Percentiles rank a stretch among this genome's conserved stretches.
Conservation (phyloP, 2,329 filamentous ascomycete genomes). For the Diplodia sapinea region DNA sequence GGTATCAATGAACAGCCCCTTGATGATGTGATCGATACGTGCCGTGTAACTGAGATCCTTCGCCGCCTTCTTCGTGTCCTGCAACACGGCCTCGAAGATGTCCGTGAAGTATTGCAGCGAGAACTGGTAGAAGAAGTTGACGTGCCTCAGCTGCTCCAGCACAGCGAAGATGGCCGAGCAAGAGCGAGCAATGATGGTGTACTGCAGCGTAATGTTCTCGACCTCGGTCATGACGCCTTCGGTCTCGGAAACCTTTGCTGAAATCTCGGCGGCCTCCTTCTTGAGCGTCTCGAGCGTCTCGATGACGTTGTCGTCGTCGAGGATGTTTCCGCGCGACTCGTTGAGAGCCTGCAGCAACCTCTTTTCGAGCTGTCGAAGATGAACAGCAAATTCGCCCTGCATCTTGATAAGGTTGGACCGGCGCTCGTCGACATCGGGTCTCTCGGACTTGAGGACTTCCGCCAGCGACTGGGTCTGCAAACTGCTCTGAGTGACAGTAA, state of each 20-base stretch:
- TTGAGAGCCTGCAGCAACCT: slow-evolving; percentile 92
- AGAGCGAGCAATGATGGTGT: slow-evolving; percentile 88
- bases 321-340: slow-evolving; percentile 94
- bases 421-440: slow-evolving; percentile 94
- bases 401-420: slow-evolving; percentile 97
- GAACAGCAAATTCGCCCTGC: slow-evolving; percentile 99
- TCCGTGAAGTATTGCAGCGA: slow-evolving; percentile 97
- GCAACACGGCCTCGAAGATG: slow-evolving; percentile 93
- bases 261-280: slow-evolving; percentile 96
- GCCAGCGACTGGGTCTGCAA: slow-evolving; percentile 97
- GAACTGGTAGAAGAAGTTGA: slow-evolving; percentile 99
- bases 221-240: slow-evolving; percentile 98
- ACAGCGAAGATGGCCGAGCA: slow-evolving; percentile 98
- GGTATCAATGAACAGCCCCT: slow-evolving; percentile 86
- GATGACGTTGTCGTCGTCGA: slow-evolving; percentile 98
- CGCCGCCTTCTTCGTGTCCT: slow-evolving; percentile 74
- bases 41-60: slow-evolving; percentile 75
- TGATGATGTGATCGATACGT: slow-evolving; percentile 87
- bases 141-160: slow-evolving; percentile 93
- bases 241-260: slow-evolving; percentile 92
- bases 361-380: slow-evolving; percentile 93
- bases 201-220: slow-evolving; percentile 92
- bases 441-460: slow-evolving; percentile 95
- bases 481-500: slow-evolving; percentile 98
- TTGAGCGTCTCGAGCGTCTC: slow-evolving; percentile 97